Evolutionary conservation across 768 basidiomycete genomes (phyloP), one percentile per base, ranked within the genome.

Genomic region (Naganishia friedmannii): DNA sequence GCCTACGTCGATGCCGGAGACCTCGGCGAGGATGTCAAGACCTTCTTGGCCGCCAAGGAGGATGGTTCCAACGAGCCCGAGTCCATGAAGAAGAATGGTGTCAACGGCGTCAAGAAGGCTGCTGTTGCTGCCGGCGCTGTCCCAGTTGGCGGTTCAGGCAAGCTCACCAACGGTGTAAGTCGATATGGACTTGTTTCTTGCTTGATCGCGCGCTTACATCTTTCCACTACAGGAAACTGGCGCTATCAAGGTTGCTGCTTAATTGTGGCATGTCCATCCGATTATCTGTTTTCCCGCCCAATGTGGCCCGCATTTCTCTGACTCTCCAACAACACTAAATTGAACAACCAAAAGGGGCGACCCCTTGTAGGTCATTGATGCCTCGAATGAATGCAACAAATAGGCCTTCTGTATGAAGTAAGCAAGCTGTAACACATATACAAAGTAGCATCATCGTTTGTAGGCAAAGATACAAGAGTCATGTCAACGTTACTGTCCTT

Each of bases 1-100:
- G 81, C 81, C n/a, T 81, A 77, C 66, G 80, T 82, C 65, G 81
- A 82, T 65, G 77, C 79, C 66, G 69, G 78, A 39, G 81, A 82
- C 60, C 74, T 82, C 31, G 81, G 81, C 56, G 76, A 74, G 45
- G 77, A 79, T 34, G 78, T 78, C 13, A 78, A 79, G 58, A 70
- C 70, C 12, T 75, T 76, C 72, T 73, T 71, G 53, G 58, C 63
- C 46, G 34, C 29, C 29, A 67, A 53, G 58, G 71, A 73, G 51
- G 71, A 72, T 58, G 75, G 70, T 13, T 53, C 56, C 65, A 71
- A 77, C 48, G 75, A 70, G n/a, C 53, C 73, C 32, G 72, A 71
- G 23, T 71, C 69, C 34, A 23, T 78, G 37, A 75, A 79, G 74
- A 66, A 73, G 63, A 77, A 75, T 32, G 73, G 73, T 26, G 69